Evolutionary conservation across 306 rosid species (phyloP).

Genomic region (Luffa aegyptiaca): DNA sequence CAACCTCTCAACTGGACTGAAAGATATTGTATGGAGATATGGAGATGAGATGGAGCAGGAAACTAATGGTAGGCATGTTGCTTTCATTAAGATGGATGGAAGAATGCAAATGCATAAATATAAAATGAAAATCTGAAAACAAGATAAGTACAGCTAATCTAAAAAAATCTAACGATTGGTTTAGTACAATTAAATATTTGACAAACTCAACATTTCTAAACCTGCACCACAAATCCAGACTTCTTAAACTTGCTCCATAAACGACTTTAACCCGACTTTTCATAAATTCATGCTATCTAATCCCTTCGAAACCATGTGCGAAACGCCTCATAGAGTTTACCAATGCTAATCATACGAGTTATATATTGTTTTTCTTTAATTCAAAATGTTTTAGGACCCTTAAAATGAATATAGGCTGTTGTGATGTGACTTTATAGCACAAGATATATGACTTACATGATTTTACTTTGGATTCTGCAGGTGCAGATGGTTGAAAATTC

Average conservation of each 20-base stretch:
- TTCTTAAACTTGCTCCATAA: too few species aligned
- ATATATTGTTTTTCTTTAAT: background rate
- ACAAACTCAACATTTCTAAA: too few species aligned
- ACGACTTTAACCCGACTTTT: too few species aligned
- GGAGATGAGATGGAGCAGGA: slow-evolving; percentile 51
- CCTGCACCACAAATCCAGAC: too few species aligned
- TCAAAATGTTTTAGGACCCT: background rate
- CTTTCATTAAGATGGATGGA: background rate
- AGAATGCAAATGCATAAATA: background rate
- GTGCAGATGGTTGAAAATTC: background rate
- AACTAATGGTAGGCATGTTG: slow-evolving; percentile 31
- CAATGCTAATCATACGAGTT: background rate
- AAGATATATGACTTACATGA: background rate
- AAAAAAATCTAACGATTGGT: too few species aligned
- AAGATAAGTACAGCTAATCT: background rate
- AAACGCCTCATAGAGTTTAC: background rate
- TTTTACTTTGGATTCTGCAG: background rate
- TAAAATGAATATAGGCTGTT: background rate
- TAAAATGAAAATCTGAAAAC: background rate
- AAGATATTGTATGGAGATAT: slow-evolving; percentile 81
- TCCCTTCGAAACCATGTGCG: too few species aligned
- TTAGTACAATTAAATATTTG: too few species aligned
- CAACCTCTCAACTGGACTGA: slow-evolving; percentile 62
- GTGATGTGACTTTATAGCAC: background rate
- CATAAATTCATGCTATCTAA: too few species aligned